phyloP scores from a whole-genome alignment of 441 rosid genomes.

The Brassica balearica region DNA sequence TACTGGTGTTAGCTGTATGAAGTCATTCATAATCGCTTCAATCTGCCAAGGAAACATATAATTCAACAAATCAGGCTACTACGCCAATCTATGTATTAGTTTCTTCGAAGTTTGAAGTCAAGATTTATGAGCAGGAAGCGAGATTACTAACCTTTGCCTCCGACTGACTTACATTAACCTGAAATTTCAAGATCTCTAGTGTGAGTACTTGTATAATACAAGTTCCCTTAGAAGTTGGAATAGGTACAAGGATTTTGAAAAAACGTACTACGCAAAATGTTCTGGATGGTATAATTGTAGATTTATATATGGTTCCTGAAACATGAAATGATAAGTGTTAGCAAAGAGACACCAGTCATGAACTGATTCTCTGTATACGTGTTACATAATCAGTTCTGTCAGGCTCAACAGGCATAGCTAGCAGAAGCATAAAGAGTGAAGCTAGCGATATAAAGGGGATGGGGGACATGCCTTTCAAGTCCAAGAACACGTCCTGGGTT shows the following conservation, averaged over 20 bases:
- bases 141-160: background rate
- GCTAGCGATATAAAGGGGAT: background rate
- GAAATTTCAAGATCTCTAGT: background rate
- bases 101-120: background rate
- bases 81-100: background rate
- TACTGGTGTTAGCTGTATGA: conserved; percentile 80
- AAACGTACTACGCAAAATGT: background rate
- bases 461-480: background rate
- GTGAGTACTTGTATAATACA: background rate
- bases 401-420: background rate
- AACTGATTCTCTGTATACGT: background rate
- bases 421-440: background rate
- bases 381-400: background rate
- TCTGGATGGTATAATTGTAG: background rate
- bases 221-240: background rate
- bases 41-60: conserved; percentile 50
- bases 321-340: background rate
- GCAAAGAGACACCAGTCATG: background rate
- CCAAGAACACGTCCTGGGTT: background rate
- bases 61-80: background rate
- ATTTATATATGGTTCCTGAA: conserved; percentile 6
- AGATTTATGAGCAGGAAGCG: background rate
- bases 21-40: conserved; percentile 93
- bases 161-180: conserved; percentile 5
- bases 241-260: background rate